Percentiles rank a stretch among this genome's conserved stretches.
phyloP scores from a whole-genome alignment of 148 eudicot genomes.

The Rhododendron griersonianum region DNA sequence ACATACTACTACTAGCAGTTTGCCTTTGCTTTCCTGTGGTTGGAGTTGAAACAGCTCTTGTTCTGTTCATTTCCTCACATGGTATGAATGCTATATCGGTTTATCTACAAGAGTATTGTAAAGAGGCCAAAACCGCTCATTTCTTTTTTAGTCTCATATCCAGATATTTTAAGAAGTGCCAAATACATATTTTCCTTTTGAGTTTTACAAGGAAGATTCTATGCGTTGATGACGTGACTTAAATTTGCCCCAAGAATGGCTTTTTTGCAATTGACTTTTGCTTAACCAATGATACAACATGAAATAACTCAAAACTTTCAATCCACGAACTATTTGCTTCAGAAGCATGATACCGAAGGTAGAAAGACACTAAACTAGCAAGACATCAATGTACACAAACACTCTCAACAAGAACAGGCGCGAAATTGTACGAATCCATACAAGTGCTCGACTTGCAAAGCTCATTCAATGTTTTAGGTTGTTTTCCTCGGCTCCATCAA shows the following conservation, averaged over 20 bases:
- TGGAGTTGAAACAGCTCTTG: neutral
- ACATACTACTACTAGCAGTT: no score
- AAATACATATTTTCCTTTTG: neutral
- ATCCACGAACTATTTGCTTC: neutral
- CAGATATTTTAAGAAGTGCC: neutral
- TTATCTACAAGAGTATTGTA: neutral
- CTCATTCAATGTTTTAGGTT: neutral
- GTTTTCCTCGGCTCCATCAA: no score
- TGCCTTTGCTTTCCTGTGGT: neutral
- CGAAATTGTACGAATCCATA: neutral
- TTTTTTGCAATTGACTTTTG: neutral
- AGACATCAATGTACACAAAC: neutral
- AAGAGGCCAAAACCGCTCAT: neutral
- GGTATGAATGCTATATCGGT: neutral
- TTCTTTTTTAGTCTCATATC: neutral
- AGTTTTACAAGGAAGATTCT: neutral
- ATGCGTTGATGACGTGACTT: neutral
- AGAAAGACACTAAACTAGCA: no score
- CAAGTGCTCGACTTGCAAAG: neutral
- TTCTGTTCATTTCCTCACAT: neutral
- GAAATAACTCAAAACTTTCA: neutral
- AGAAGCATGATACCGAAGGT: neutral
- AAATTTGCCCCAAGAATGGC: neutral
- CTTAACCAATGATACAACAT: neutral
- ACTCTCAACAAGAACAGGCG: neutral